Evolutionary conservation across 2,329 filamentous ascomycete species (phyloP).

Genomic region (Claviceps purpurea): DNA sequence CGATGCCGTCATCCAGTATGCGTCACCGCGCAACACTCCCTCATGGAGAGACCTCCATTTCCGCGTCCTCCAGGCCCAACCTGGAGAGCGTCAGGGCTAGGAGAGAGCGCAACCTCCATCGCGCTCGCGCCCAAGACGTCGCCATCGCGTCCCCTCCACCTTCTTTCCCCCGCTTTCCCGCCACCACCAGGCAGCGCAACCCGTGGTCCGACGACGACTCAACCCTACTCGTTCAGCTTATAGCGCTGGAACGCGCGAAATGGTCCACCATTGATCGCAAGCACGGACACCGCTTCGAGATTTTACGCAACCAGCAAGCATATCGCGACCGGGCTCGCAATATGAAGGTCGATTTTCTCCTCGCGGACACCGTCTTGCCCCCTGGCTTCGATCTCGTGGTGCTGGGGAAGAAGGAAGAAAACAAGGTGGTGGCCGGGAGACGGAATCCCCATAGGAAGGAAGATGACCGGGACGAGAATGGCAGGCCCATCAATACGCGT

Average conservation of each 20-base stretch:
- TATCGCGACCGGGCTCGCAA: conserved; percentile 46
- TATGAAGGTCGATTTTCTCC: conserved; percentile 38
- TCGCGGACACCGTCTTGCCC: conserved; percentile 30
- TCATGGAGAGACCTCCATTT: no score
- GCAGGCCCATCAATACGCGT: conserved; percentile 25
- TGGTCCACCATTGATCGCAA: conserved; percentile 20
- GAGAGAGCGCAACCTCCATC: background rate
- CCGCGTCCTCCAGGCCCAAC: background rate
- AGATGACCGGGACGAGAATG: conserved; percentile 29
- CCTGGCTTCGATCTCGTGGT: conserved; percentile 35
- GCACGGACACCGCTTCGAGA: conserved; percentile 24
- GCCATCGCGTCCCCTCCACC: background rate
- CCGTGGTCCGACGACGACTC: conserved; percentile 32
- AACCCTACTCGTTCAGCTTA: conserved; percentile 26
- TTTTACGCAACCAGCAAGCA: conserved; percentile 37
- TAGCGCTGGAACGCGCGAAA: conserved; percentile 16
- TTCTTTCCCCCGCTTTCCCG: background rate
- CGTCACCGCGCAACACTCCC: background rate
- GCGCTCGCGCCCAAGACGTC: background rate
- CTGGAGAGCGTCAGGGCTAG: background rate
- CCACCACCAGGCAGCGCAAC: conserved; percentile 13
- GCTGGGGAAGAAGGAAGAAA: conserved; percentile 36
- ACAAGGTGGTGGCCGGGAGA: conserved; percentile 24
- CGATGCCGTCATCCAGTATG: conserved; percentile 9
- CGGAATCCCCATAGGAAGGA: conserved; percentile 38